phyloP scores from a whole-genome alignment of 768 basidiomycete species.

The Xerocomellus amylosporus region DNA sequence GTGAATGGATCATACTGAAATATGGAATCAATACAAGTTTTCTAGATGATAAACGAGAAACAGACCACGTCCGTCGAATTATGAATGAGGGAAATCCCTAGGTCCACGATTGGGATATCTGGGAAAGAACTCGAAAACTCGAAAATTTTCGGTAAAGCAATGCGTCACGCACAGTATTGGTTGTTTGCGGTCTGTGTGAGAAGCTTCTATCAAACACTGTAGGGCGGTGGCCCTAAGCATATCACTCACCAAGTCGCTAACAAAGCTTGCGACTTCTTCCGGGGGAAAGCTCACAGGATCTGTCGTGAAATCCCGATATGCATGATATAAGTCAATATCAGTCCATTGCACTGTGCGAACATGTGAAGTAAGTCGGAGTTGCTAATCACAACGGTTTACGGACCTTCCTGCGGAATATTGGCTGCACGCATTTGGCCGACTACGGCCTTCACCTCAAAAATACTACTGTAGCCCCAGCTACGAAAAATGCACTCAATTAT shows the following conservation, averaged over 20 bases:
- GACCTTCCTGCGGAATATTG: constrained; percentile 69
- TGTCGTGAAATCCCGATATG: constrained; percentile 64
- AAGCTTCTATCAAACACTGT: not conserved
- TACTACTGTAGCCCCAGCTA: constrained; percentile 44
- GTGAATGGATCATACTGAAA: constrained; percentile 63
- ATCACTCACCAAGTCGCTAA: constrained; percentile 48
- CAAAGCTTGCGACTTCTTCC: constrained; percentile 50
- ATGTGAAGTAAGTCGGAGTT: not conserved
- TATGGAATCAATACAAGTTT: not conserved
- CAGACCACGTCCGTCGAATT: constrained; percentile 62
- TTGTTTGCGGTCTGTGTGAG: constrained; percentile 15
- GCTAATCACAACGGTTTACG: not conserved
- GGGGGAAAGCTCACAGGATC: constrained; percentile 62
- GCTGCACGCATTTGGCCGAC: constrained; percentile 61
- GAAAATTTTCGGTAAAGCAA: not conserved
- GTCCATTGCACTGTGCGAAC: constrained; percentile 61
- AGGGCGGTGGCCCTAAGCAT: not conserved
- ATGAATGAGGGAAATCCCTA: constrained; percentile 51
- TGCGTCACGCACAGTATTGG: constrained; percentile 19
- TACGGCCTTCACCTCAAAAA: constrained; percentile 52
- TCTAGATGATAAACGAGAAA: constrained; percentile 1
- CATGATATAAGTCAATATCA: constrained; percentile 70
- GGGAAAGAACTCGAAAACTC: not conserved
- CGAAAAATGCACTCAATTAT: not conserved
- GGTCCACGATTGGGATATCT: constrained; percentile 72